These are phyloP conservation scores for Lathyrus sativus DNA, from an alignment of 306 rosid genomes.

Conservation along the genomic window DNA sequence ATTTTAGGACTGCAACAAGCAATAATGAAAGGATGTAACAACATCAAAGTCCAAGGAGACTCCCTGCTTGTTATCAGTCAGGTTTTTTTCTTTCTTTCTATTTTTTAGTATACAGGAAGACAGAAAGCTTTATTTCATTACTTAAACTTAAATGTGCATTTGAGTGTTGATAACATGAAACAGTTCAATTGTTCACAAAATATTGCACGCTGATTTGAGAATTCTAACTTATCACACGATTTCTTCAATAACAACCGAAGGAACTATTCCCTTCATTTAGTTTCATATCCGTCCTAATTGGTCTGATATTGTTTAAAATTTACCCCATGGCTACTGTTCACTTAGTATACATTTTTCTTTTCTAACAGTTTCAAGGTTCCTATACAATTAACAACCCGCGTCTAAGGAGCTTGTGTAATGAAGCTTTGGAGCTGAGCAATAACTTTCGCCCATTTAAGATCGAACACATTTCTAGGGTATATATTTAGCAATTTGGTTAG, in stretches of 20 bases:
- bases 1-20: constrained; percentile 76
- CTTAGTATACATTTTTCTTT: no score
- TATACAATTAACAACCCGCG: not conserved
- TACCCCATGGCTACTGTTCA: no score
- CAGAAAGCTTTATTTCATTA: not conserved
- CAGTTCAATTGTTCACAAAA: not conserved
- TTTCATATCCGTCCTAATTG: not conserved
- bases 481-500: no score
- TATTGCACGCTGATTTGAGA: not conserved
- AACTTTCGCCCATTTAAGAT: not conserved
- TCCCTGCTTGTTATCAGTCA: constrained; percentile 82
- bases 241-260: not conserved
- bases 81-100: constrained; percentile 51
- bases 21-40: constrained; percentile 60
- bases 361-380: not conserved
- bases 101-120: not conserved
- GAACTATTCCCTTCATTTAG: not conserved
- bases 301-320: no score
- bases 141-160: not conserved
- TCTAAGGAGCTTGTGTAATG: not conserved
- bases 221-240: not conserved
- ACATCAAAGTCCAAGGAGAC: constrained; percentile 66
- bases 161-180: not conserved
- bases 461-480: not conserved
- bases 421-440: not conserved